A percentile compares a stretch with the other conserved stretches of the same genome.
These are phyloP conservation scores for Amanita polypyramis DNA, from an alignment of 768 basidiomycete species.

Conservation along the genomic window DNA sequence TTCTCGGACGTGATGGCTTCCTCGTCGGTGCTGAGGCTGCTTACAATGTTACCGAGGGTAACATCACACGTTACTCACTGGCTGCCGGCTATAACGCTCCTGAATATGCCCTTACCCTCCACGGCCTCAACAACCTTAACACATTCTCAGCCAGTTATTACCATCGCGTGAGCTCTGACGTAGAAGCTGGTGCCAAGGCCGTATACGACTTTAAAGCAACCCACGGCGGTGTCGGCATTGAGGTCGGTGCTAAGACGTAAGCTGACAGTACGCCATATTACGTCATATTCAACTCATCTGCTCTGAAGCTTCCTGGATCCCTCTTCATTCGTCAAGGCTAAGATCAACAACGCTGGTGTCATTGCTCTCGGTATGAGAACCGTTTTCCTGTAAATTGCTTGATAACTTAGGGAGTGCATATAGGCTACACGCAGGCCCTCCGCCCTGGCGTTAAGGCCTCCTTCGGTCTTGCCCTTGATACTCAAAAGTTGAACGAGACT, in stretches of 20 bases:
- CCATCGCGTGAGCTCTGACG: slow-evolving; percentile 86
- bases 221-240: slow-evolving; percentile 76
- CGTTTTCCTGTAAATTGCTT: not conserved
- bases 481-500: slow-evolving; percentile 77
- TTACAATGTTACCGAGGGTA: slow-evolving; percentile 93
- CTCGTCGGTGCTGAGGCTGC: slow-evolving; percentile 92
- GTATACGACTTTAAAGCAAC: slow-evolving; percentile 92
- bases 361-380: slow-evolving; percentile 59
- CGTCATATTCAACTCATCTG: slow-evolving; percentile 3
- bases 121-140: slow-evolving; percentile 90
- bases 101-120: slow-evolving; percentile 89
- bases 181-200: slow-evolving; percentile 94
- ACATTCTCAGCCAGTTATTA: slow-evolving; percentile 96
- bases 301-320: slow-evolving; percentile 65
- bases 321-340: slow-evolving; percentile 92
- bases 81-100: slow-evolving; percentile 94
- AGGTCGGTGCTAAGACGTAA: slow-evolving; percentile 93
- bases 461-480: slow-evolving; percentile 94
- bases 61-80: slow-evolving; percentile 83
- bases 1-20: slow-evolving; percentile 95
- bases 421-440: slow-evolving; percentile 87
- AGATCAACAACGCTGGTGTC: slow-evolving; percentile 96
- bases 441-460: slow-evolving; percentile 88
- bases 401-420: slow-evolving; percentile 5
- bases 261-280: slow-evolving; percentile 19